Conservation (phyloP, 2,329 filamentous ascomycete species). For the Ampelomyces quisqualis region DNA sequence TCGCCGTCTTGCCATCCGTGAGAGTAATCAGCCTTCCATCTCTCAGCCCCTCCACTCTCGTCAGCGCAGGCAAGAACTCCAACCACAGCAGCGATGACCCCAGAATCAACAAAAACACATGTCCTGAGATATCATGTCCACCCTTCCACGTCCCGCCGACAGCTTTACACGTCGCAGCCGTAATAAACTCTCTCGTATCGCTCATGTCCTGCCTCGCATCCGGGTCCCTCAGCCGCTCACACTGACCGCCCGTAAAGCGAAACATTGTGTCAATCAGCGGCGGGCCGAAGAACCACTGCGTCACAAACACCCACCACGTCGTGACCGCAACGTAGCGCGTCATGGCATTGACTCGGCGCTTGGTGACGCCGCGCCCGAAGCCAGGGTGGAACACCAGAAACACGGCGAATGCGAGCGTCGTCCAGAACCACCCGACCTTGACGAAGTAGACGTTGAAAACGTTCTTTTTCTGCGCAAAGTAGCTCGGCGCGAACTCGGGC, state of each 20-base stretch:
- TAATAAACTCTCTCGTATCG: conserved; percentile 58
- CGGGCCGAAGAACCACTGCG: conserved; percentile 96
- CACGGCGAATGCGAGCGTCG: conserved; percentile 69
- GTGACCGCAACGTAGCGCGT: conserved; percentile 74
- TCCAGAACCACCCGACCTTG: conserved; percentile 94
- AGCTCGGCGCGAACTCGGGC: conserved; percentile 64
- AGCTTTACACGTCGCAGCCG: conserved; percentile 77
- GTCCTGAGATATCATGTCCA: conserved; percentile 95
- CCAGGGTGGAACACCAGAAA: conserved; percentile 70
- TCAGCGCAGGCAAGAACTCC: conserved; percentile 68
- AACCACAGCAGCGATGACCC: conserved; percentile 79
- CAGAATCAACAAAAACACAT: conserved; percentile 88
- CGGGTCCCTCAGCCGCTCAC: conserved; percentile 60
- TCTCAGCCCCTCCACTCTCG: conserved; percentile 48
- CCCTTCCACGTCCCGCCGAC: conserved; percentile 83
- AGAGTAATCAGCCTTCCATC: conserved; percentile 69
- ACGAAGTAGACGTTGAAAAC: conserved; percentile 91
- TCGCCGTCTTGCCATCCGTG: conserved; percentile 61
- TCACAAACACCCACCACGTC: conserved; percentile 77
- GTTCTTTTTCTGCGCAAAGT: conserved; percentile 94
- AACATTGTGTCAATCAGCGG: conserved; percentile 89
- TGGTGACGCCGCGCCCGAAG: conserved; percentile 48
- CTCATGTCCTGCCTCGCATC: conserved; percentile 50
- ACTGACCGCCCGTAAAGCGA: conserved; percentile 81
- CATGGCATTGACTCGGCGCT: conserved; percentile 57